phyloP scores from a whole-genome alignment of 1,139 yeast species.

The Sugiyamaella xylanicola region DNA sequence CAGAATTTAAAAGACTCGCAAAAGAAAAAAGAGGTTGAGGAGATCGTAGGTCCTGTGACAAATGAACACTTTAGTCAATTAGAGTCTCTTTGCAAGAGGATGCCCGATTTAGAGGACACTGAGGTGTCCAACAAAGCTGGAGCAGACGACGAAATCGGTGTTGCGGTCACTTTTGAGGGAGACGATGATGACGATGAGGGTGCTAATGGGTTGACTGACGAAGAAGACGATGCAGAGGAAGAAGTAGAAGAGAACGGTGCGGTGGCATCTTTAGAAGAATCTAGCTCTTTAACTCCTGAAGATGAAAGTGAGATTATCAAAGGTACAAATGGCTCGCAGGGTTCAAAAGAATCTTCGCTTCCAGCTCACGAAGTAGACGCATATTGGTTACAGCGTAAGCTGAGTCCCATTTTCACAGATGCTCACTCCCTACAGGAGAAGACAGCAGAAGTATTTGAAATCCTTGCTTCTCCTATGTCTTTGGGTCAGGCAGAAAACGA shows the following conservation, averaged over 20 bases:
- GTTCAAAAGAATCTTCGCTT: constrained; percentile 9
- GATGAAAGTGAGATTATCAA: constrained; percentile 22
- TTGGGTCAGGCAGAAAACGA: constrained; percentile 54
- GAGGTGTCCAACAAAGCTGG: constrained; percentile 23
- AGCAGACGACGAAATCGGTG: constrained; percentile 48
- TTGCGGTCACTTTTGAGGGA: constrained; percentile 49
- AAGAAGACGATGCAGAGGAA: constrained; percentile 42
- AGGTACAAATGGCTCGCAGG: constrained; percentile 14
- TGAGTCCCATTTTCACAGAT: constrained; percentile 46
- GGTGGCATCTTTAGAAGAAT: constrained; percentile 28
- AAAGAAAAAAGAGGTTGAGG: constrained; percentile 48
- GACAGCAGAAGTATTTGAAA: constrained; percentile 38
- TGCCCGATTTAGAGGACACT: constrained; percentile 58
- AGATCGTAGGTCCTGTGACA: constrained; percentile 52
- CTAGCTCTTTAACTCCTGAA: constrained; percentile 35
- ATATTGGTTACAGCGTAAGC: constrained; percentile 52
- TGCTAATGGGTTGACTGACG: constrained; percentile 33
- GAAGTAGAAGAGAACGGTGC: constrained; percentile 41
- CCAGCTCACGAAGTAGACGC: constrained; percentile 50
- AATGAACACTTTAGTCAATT: constrained; percentile 58
- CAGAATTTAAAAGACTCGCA: constrained; percentile 48
- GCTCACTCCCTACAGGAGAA: constrained; percentile 44
- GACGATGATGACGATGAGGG: constrained; percentile 44
- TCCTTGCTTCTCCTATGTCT: constrained; percentile 44
- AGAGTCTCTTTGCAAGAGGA: constrained; percentile 52